Evolutionary conservation across 345 rosid species (phyloP).

Genomic region (Lepidium aucheri): DNA sequence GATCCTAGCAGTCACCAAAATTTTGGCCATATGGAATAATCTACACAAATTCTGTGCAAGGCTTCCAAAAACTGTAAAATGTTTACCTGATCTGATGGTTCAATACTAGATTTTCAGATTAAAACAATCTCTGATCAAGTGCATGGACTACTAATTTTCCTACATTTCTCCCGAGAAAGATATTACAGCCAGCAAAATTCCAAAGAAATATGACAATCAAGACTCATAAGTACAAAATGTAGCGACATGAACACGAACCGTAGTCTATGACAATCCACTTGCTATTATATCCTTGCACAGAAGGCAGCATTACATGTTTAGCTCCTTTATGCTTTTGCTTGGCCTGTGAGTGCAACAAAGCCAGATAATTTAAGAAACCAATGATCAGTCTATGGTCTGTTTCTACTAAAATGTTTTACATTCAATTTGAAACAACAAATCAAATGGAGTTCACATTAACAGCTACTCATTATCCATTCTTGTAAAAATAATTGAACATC

Average conservation of each 20-base stretch:
- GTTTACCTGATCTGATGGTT: constrained; percentile 41
- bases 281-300: constrained; percentile 66
- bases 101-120: constrained; percentile 49
- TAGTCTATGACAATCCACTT: constrained; percentile 86
- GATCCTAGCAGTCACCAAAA: neutral
- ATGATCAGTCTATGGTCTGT: neutral
- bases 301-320: constrained; percentile 45
- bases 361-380: neutral
- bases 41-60: neutral
- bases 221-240: neutral
- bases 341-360: constrained; percentile 39
- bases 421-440: neutral
- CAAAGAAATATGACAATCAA: neutral
- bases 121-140: constrained; percentile 75
- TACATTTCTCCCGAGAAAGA: constrained; percentile 7
- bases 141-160: constrained; percentile 86
- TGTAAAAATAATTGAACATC: too few species aligned
- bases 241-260: constrained; percentile 35
- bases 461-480: too few species aligned
- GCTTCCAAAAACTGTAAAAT: neutral
- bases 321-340: constrained; percentile 84
- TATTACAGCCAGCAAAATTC: neutral
- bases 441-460: neutral
- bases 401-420: neutral
- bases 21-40: neutral